These are phyloP conservation scores for Bathelium albidoporum DNA, from an alignment of 495 filamentous ascomycete species.

Conservation along the genomic window DNA sequence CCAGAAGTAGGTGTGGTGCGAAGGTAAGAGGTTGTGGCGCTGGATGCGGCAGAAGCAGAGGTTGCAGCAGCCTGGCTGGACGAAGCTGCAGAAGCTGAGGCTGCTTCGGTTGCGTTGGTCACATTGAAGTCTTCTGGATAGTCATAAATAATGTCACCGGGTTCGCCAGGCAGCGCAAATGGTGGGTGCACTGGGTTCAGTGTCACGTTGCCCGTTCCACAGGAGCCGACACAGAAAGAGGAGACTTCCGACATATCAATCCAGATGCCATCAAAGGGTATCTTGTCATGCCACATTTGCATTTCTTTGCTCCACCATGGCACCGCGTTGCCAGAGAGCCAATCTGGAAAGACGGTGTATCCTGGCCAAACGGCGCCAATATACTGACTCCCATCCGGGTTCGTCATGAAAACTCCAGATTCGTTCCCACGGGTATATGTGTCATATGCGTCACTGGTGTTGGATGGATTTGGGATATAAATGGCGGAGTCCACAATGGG, in stretches of 20 bases:
- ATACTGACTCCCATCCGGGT: conserved; percentile 48
- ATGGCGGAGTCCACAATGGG: conserved; percentile 80
- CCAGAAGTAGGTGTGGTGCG: conserved; percentile 58
- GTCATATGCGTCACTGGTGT: conserved; percentile 59
- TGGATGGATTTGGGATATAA: conserved; percentile 50
- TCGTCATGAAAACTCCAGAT: conserved; percentile 51
- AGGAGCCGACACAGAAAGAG: conserved; percentile 74
- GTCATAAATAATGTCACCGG: conserved; percentile 15
- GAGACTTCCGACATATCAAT: conserved; percentile 57
- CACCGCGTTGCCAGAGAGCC: conserved; percentile 45
- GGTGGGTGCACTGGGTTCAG: conserved; percentile 62
- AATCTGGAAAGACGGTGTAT: conserved; percentile 57
- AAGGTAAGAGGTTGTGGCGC: conserved; percentile 42
- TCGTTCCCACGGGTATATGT: conserved; percentile 58
- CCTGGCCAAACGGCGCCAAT: conserved; percentile 55
- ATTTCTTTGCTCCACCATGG: conserved; percentile 68
- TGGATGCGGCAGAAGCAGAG: conserved; percentile 27
- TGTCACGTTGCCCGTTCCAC: conserved; percentile 56
- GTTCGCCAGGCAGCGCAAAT: conserved; percentile 52
- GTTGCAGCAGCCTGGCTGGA: conserved; percentile 40
- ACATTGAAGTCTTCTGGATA: conserved; percentile 66
- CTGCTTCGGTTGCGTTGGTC: conserved; percentile 60
- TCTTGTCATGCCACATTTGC: conserved; percentile 42
- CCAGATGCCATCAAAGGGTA: conserved; percentile 52
- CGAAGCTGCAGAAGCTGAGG: conserved; percentile 45